phyloP scores from a whole-genome alignment of 768 basidiomycete species.

The Piloderma croceum region DNA sequence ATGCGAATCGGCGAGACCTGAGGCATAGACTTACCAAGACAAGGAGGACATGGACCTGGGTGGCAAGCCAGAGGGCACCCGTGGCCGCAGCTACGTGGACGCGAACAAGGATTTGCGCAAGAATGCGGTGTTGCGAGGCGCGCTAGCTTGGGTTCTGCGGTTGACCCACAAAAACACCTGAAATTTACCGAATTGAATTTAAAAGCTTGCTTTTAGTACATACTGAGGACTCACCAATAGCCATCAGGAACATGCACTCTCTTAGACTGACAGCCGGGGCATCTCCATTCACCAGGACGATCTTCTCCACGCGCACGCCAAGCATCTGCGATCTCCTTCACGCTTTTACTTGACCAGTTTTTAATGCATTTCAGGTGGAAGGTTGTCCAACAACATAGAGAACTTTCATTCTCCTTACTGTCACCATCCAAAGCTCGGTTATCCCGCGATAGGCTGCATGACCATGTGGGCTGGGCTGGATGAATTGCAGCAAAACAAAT shows the following conservation, averaged over 20 bases:
- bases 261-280: slow-evolving; percentile 87
- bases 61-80: slow-evolving; percentile 84
- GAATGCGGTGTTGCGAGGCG: slow-evolving; percentile 73
- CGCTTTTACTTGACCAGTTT: slow-evolving; percentile 82
- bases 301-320: slow-evolving; percentile 68
- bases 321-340: slow-evolving; percentile 66
- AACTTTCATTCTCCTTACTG: slow-evolving; percentile 22
- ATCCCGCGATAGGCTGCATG: slow-evolving; percentile 63
- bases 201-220: slow-evolving; percentile 3
- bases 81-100: slow-evolving; percentile 66
- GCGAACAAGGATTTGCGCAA: slow-evolving; percentile 65
- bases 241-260: slow-evolving; percentile 58
- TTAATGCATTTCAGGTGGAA: slow-evolving; percentile 89
- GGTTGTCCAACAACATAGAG: slow-evolving; percentile 80
- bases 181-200: background rate
- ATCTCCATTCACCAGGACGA: slow-evolving; percentile 78
- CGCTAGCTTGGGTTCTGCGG: slow-evolving; percentile 64
- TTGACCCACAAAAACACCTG: slow-evolving; percentile 83
- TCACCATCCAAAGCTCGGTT: too few relatives aligned
- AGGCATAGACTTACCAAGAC: too few relatives aligned
- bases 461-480: slow-evolving; percentile 81
- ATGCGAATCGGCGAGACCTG: too few relatives aligned
- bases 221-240: slow-evolving; percentile 50
- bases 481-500: slow-evolving; percentile 81
- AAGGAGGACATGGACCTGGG: slow-evolving; percentile 95